Evolutionary conservation across 495 filamentous ascomycete genomes (phyloP).

Genomic region (Hyphodiscus hymeniophilus): DNA sequence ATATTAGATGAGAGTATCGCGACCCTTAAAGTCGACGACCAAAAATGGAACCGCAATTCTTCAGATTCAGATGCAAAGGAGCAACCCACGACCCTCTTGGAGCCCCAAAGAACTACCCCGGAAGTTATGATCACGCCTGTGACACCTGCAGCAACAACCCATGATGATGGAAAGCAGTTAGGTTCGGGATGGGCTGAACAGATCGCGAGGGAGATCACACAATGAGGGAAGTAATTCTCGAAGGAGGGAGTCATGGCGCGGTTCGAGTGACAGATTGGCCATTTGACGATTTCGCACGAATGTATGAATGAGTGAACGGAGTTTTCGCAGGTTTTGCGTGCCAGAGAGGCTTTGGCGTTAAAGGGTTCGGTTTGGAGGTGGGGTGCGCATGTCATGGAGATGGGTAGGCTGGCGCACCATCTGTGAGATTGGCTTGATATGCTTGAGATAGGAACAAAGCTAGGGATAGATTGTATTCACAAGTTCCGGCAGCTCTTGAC

Average conservation of each 20-base stretch:
- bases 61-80: background rate
- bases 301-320: background rate
- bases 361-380: background rate
- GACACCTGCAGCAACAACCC: conserved; percentile 19
- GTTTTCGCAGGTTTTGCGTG: background rate
- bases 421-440: background rate
- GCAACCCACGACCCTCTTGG: conserved; percentile 2
- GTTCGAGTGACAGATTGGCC: background rate
- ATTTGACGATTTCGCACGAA: background rate
- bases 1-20: conserved; percentile 19
- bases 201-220: conserved; percentile 11
- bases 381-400: background rate
- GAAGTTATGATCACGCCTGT: conserved; percentile 21
- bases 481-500: background rate
- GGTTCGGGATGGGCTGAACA: conserved; percentile 8
- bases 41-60: background rate
- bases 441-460: background rate
- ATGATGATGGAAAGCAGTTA: conserved; percentile 22
- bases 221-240: conserved; percentile 5
- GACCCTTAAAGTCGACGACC: conserved; percentile 11
- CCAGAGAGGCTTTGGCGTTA: background rate
- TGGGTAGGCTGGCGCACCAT: background rate
- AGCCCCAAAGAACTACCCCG: conserved; percentile 13
- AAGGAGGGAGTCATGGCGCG: background rate
- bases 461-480: conserved; percentile 1